phyloP scores from a whole-genome alignment of 106 monocot species.

The Dendrobium officinale region DNA sequence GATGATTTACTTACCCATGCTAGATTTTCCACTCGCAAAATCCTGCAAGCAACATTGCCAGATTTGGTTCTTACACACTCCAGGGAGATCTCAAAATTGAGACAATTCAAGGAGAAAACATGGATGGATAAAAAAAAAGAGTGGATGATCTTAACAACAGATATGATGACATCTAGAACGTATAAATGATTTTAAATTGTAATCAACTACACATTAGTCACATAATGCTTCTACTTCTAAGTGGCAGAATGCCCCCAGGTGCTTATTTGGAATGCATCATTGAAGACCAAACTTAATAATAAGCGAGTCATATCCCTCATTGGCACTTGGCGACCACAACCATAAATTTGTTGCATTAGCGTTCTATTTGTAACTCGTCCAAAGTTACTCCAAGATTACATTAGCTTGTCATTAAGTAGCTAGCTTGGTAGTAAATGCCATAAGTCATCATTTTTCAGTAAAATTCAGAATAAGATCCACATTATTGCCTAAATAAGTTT shows the following conservation, averaged over 20 bases:
- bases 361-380: not conserved
- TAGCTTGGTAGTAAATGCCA: not conserved
- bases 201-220: not conserved
- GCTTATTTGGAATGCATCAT: not conserved
- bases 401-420: not conserved
- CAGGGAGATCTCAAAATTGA: not conserved
- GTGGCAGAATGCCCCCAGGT: not conserved
- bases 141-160: not conserved
- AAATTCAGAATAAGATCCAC: not conserved
- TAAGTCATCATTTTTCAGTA: not conserved
- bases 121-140: not conserved
- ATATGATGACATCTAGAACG: not conserved
- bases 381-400: not conserved
- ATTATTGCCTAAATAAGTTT: not conserved
- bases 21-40: not conserved
- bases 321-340: not conserved
- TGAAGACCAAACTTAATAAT: not conserved
- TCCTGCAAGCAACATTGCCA: not conserved
- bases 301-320: not conserved
- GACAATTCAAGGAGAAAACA: not conserved
- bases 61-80: not conserved
- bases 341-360: not conserved
- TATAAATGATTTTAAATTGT: not conserved
- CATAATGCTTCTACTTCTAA: not conserved
- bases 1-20: constrained; percentile 5